Base-by-base conservation (phyloP, 2,329 filamentous ascomycete genomes). In the Hypoxylon sp. region DNA sequence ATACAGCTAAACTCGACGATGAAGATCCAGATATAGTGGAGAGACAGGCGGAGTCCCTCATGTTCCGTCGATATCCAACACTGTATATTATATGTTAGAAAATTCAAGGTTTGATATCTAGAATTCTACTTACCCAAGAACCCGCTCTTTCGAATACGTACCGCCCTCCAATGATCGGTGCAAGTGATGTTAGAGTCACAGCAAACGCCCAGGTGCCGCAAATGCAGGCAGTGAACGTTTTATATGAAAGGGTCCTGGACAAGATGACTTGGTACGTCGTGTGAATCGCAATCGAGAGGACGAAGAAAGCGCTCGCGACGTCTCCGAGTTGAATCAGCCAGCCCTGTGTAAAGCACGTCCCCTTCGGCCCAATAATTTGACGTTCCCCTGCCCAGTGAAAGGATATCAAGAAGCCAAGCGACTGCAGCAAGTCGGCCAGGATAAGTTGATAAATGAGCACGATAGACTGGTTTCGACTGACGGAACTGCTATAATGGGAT, bases 11-110 rank as follows among this genome's bases (percentile, higher is more conserved):
- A 83, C 68, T 86, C 79, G 57, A 81, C 79, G 22, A 83, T 72
- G 70, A 86, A 85, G 56, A 86, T 83, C 82, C 83, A 86, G 48
- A 85, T 69, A 67, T 86, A 86, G 64, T 86, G 84, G 1, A 83
- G 78, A 63, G 78, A 80, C 3, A 87, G 76, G 15, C 84, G 81
- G 3, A 85, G 75, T 17, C 71, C 71, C 53, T 80, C 77, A 58
- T 82, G 77, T 5, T 81, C 75, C 3, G 76, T 71, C 30, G 80
- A 79, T 22, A 86, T 81, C 84, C 84, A 87, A 71, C 84, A 87
- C 82, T 80, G 22, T 22, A 4, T 6, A n/a, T 8, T 20, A 13
- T 20, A 13, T 20, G 60, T 56, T 61, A 65, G 54, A 28, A 6
- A 28, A 58, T 6, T 43, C 39, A 19, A 6, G 19, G 13, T 39